Base-by-base conservation (phyloP, 768 basidiomycete species). In the Lentinula lateritia region DNA sequence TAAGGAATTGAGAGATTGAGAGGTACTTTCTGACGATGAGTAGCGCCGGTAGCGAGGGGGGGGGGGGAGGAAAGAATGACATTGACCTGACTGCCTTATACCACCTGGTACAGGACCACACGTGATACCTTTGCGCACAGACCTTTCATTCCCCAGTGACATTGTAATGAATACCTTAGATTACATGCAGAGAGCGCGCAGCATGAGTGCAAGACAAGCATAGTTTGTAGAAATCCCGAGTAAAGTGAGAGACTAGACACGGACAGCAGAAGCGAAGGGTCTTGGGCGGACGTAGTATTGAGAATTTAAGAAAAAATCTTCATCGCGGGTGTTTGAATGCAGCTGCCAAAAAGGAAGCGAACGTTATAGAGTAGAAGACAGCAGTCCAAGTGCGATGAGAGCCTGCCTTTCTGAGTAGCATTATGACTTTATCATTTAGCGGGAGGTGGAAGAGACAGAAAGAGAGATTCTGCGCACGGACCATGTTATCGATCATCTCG, bases 41-140 rank as follows among this genome's bases (percentile, higher is more conserved):
- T 36, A n/a, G 34, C 23, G 46, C 28, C 35, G 42, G 32, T 59
- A 28, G 10, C 42, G 42, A 34, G 13, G 45, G 58, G n/a, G n/a
- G n/a, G 13, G 45, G 58, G 48, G 48, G 48, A 60, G 58, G 58
- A 52, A 60, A 50, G 58, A 39, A 60, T 38, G 35, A 46, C 38
- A 43, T 46, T 6, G 41, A 34, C 38, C 18, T 46, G 9, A 23
- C 23, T 28, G 42, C 56, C 42, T 43, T 43, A 58, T 34, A 45
- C 23, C 42, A 43, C 42, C 20, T 45, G 41, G 20, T 42, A 28
- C 38, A 34, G 32, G 32, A 58, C 56, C 56, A 39, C 53, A 58
- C 56, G 56, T 58, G 56, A 58, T 46, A 46, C 45, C 45, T 46
- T 6, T 23, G 38, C 56, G 56, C 56, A 58, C 56, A 43, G 56